Evolutionary conservation across 805 yeast species (phyloP), one percentile per base, ranked within the genome.

Genomic region (Yarrowia sp.): DNA sequence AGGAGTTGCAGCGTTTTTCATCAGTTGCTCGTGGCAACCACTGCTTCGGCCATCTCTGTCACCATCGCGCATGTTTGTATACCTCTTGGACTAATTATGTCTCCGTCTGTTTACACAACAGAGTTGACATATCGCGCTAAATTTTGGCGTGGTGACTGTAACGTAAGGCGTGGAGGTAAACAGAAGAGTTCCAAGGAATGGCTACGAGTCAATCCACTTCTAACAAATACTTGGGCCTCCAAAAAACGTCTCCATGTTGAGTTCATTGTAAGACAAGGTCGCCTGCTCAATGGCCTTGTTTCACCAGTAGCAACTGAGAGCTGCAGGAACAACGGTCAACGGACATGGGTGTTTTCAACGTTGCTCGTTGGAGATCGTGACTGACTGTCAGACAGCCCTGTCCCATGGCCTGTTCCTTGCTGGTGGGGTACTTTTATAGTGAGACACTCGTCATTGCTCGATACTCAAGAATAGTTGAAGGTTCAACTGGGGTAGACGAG

Each of bases 61-160:
- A 24, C 30, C 30, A 24, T 24, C 30, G 30, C 6, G 30, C 30
- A 24, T 24, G 30, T 24, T 24, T 24, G 30, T 24, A 24, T 24
- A 24, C 30, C 30, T 24, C 30, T 24, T 24, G 30, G 30, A 24
- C 30, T 24, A n/a, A n/a, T n/a, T n/a, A 24, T 24, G 30, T 24
- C 30, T 24, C 19, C 42, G 24, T 42, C 46, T 44, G 49, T 44
- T 44, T 44, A 44, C 49, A 10, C 49, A 44, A 44, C 49, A 44
- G 49, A 44, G n/a, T 44, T 44, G 30, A 44, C 49, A 44, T 40
- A 39, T 40, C 24, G 24, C 24, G 46, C 46, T 42, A 42, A 17
- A 17, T 42, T 8, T 10, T 14, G 42, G 13, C 42, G 20, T 20
- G 24, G 24, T 42, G 24, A 17, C 20, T 42, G 46, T 42, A 42